Base-by-base conservation (phyloP, 495 filamentous ascomycete species). In the Podospora pseudocomata region DNA sequence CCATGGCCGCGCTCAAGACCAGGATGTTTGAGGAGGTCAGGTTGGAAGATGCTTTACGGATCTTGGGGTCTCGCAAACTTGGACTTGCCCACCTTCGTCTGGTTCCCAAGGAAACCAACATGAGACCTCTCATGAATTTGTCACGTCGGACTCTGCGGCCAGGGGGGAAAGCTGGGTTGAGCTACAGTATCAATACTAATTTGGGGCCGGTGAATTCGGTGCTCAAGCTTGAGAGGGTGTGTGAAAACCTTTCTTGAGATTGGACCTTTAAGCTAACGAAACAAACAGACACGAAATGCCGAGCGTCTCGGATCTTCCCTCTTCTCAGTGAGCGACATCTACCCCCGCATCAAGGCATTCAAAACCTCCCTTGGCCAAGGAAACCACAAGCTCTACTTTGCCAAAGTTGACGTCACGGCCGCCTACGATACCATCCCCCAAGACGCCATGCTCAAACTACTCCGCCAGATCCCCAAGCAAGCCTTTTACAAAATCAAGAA, bases 401-500 rank as follows among this genome's bases (percentile, higher is more conserved):
- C 90, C 55, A 99, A 98, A 76, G 81, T 97, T 16, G 95, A 99
- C 76, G 92, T 97, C 30, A 84, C 92, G 76, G 86, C 92, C 9
- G 97, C 95, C 65, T 99, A 97, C 75, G 95, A 99, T 75, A 97
- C 92, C 0, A 97, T 99, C 60, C 95, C 95, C 0, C 96, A 98
- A 72, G 73, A 83, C 53, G 83, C 83, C 4, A 80, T 97, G n/a
- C 71, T 98, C 63, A 70, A 76, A 26, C 76, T 97, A 18, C 84
- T 96, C 60, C 77, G 86, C 19, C 77, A 80, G 2, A 81, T 97
- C 20, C 82, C 90, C 19, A 84, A 85, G 6, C 84, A 91, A 66
- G 78, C 86, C 4, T 79, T 82, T 23, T 99, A 98, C 75, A 82
- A 84, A n/a, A 82, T 94, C 30, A 80, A 83, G 16, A 92, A 89